Evolutionary conservation across 1,284 basidiomycete genomes (phyloP).

Genomic region (Hypsizygus ulmarius): DNA sequence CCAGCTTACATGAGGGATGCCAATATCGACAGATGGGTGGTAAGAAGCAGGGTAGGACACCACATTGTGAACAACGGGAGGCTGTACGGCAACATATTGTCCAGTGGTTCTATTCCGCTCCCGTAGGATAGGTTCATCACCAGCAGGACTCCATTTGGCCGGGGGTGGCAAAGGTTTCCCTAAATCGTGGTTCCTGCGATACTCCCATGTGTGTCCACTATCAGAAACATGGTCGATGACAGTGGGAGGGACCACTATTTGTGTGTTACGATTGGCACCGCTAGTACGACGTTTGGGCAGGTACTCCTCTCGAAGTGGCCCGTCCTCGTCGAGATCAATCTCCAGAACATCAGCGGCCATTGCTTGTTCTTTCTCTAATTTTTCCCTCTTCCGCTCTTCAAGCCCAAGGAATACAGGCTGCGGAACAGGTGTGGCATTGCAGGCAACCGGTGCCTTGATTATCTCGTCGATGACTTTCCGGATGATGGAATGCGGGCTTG

Average conservation of each 20-base stretch:
- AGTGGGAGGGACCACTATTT: constrained; percentile 19
- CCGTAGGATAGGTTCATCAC: constrained; percentile 67
- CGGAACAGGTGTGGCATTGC: constrained; percentile 32
- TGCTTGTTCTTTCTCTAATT: constrained; percentile 40
- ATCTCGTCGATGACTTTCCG: constrained; percentile 70
- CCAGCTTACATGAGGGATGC: constrained; percentile 41
- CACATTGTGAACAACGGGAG: constrained; percentile 34
- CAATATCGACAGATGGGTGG: constrained; percentile 30
- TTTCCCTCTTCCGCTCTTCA: constrained; percentile 57
- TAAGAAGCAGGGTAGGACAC: constrained; percentile 27
- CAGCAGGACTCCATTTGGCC: constrained; percentile 75
- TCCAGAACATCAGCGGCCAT: constrained; percentile 52
- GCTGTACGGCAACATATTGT: constrained; percentile 65
- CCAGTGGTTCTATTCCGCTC: constrained; percentile 47
- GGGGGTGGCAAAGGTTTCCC: constrained; percentile 61
- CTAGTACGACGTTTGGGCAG: constrained; percentile 63
- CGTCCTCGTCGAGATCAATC: constrained; percentile 78
- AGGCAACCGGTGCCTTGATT: constrained; percentile 43
- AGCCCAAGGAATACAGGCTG: constrained; percentile 70
- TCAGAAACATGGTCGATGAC: constrained; percentile 13
- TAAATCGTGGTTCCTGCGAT: constrained; percentile 25
- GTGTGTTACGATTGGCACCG: constrained; percentile 29
- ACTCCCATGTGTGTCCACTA: constrained; percentile 30
- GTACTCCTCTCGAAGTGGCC: constrained; percentile 76
- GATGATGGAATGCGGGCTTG: constrained; percentile 64